A percentile compares a stretch with the other conserved stretches of the same genome.
Conservation (phyloP, 345 rosid genomes). For the Rhodomyrtus tomentosa region DNA sequence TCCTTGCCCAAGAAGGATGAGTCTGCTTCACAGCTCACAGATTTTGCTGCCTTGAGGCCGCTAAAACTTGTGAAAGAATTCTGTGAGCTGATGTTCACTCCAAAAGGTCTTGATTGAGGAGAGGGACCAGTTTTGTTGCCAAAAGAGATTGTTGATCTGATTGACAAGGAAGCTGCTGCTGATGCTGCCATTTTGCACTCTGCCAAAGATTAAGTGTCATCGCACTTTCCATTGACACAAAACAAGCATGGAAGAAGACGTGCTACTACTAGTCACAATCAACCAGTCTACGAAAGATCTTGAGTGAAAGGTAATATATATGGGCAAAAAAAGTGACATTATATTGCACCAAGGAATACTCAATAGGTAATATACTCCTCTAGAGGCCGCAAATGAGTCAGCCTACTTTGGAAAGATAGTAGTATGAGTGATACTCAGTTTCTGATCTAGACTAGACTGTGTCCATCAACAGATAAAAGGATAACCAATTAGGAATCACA, state of each 20-base stretch:
- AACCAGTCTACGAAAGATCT: background rate
- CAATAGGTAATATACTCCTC: background rate
- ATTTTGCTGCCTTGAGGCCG: conserved; percentile 6
- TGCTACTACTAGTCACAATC: background rate
- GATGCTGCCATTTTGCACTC: conserved; percentile 7
- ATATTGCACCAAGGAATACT: background rate
- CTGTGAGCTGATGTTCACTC: background rate
- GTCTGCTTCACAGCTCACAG: conserved; percentile 1
- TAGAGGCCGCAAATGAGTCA: background rate
- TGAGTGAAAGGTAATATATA: background rate
- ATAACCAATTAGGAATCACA: background rate
- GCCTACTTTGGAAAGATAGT: background rate
- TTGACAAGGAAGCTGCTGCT: conserved; percentile 2
- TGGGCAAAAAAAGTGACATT: background rate
- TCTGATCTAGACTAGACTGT: background rate
- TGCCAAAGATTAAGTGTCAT: background rate
- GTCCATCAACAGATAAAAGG: background rate
- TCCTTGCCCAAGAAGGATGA: conserved; percentile 26
- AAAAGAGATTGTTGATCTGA: conserved; percentile 3
- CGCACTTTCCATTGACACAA: background rate
- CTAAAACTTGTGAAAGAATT: background rate
- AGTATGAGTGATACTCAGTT: background rate
- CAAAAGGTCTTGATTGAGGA: conserved; percentile 2
- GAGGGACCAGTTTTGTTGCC: background rate
- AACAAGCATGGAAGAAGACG: background rate